A percentile compares a stretch with the other conserved stretches of the same genome.
Conservation (phyloP, 306 rosid species). For the Prinsepia uniflora region DNA sequence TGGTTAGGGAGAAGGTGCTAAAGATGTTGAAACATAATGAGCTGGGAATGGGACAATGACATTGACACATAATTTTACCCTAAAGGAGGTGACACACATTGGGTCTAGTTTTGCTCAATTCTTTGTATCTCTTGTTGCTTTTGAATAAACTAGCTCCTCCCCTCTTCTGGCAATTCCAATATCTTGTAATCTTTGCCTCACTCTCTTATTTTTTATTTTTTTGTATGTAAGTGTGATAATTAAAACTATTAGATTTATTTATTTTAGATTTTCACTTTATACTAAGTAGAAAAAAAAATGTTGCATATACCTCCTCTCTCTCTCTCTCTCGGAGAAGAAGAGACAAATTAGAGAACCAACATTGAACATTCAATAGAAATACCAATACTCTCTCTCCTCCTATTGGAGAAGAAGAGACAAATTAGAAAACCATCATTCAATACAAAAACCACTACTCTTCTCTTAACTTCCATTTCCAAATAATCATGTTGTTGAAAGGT, state of each 20-base stretch:
- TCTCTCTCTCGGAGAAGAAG: not conserved
- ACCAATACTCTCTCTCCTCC: not conserved
- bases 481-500: slow-evolving; percentile 1
- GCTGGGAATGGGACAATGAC: slow-evolving; percentile 27
- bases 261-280: no score
- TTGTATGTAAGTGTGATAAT: no score
- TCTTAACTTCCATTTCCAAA: not conserved
- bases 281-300: no score
- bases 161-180: no score
- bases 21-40: slow-evolving; percentile 22
- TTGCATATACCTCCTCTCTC: not conserved
- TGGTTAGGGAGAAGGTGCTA: slow-evolving; percentile 26
- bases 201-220: no score
- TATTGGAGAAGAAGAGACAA: slow-evolving; percentile 7
- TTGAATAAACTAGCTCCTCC: not conserved
- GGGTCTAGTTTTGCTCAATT: no score
- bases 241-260: no score
- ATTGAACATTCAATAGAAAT: not conserved
- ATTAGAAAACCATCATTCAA: not conserved
- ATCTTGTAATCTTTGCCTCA: no score
- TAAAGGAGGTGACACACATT: no score
- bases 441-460: not conserved
- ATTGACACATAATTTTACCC: slow-evolving; percentile 19
- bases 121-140: not conserved
- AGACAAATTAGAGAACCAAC: slow-evolving; percentile 16